These are phyloP conservation scores for Podospora fimiseda DNA, from an alignment of 495 filamentous ascomycete species.

Conservation along the genomic window DNA sequence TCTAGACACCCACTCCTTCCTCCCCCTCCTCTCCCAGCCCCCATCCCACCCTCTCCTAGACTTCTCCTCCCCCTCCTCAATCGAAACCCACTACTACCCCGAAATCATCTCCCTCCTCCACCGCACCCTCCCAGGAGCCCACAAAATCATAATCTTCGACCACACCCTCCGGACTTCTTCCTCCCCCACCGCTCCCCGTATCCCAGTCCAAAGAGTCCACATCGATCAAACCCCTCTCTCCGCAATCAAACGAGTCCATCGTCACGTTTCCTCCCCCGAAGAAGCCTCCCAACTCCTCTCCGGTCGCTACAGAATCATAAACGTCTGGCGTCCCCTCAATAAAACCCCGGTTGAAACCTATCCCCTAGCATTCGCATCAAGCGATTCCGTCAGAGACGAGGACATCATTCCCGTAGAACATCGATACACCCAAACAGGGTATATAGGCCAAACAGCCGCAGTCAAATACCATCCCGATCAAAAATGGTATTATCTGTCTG, in stretches of 20 bases:
- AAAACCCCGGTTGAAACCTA: conserved; percentile 56
- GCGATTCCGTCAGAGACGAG: conserved; percentile 48
- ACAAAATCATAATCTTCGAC: conserved; percentile 73
- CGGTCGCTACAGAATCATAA: conserved; percentile 72
- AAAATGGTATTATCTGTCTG: conserved; percentile 74
- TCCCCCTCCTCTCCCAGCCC: conserved; percentile 45
- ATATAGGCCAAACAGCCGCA: conserved; percentile 68
- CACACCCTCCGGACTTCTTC: conserved; percentile 75
- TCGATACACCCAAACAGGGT: conserved; percentile 58
- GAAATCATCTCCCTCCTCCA: conserved; percentile 66
- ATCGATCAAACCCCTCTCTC: conserved; percentile 75
- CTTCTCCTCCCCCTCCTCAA: conserved; percentile 59
- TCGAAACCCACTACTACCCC: conserved; percentile 70
- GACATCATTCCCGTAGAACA: conserved; percentile 71
- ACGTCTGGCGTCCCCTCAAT: conserved; percentile 80
- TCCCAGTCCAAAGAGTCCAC: conserved; percentile 66
- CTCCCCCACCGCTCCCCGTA: conserved; percentile 43
- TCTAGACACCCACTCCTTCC: conserved; percentile 70
- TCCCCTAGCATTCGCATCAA: conserved; percentile 68
- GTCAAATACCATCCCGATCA: conserved; percentile 54
- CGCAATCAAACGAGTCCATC: conserved; percentile 55
- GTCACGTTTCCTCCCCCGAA: conserved; percentile 48
- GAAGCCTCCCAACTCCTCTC: conserved; percentile 51
- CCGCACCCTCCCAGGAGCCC: conserved; percentile 52
- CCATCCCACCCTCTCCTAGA: conserved; percentile 46